Evolutionary conservation across 208 protist species (phyloP).

Genomic region (Strigomonas galati): DNA sequence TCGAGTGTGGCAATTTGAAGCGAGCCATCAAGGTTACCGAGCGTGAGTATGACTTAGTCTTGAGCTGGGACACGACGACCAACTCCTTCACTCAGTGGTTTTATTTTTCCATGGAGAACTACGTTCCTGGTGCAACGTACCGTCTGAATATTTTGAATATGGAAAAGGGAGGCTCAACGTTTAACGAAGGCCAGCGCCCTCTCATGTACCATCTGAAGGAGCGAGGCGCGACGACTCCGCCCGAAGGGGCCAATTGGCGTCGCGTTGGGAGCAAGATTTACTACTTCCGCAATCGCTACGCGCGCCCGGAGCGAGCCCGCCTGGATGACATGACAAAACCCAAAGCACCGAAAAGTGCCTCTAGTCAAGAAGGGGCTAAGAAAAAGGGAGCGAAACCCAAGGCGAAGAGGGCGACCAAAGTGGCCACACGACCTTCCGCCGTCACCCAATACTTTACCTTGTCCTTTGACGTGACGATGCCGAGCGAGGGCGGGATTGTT

Average conservation of each 20-base stretch:
- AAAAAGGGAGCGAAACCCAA: constrained; percentile 8
- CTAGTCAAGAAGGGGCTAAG: constrained; percentile 15
- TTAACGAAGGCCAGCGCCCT: constrained; percentile 94
- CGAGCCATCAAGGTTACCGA: constrained; percentile 81
- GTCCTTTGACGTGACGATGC: constrained; percentile 88
- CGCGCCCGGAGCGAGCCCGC: constrained; percentile 37
- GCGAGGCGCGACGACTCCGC: neutral
- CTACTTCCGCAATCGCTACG: constrained; percentile 81
- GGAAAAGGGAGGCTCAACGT: constrained; percentile 92
- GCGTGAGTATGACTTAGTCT: constrained; percentile 93
- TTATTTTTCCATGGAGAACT: constrained; percentile 87
- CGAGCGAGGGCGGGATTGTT: constrained; percentile 59
- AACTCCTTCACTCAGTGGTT: constrained; percentile 97
- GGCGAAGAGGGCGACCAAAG: neutral
- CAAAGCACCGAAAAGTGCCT: too few relatives aligned
- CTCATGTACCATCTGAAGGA: constrained; percentile 78
- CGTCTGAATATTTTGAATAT: constrained; percentile 98
- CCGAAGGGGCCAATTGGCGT: constrained; percentile 33
- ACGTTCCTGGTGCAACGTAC: constrained; percentile 66
- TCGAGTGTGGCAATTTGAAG: constrained; percentile 95
- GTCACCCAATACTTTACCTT: constrained; percentile 86
- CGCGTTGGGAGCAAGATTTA: constrained; percentile 71
- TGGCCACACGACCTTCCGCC: neutral
- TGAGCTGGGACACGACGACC: constrained; percentile 93
- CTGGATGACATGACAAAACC: too few relatives aligned